Base-by-base conservation (phyloP, 192 early-diverging fungal species). In the Linnemannia hyalina region DNA sequence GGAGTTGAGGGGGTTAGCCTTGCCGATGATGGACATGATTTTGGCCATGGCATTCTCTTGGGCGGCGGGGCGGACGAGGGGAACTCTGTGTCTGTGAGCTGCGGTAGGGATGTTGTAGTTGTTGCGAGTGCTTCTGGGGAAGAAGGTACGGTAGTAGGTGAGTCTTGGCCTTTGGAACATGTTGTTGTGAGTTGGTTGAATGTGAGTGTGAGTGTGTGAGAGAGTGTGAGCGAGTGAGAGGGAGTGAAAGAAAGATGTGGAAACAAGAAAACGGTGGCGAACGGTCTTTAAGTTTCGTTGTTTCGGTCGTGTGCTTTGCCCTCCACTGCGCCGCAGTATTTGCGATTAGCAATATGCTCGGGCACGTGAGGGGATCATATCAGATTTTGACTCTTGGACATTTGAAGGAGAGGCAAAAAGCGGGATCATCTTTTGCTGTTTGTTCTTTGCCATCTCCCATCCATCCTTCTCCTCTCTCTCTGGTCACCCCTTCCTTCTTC, bases 141-240 rank as follows among this genome's bases (percentile, higher is more conserved):
- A 86, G 76, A 86, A 86, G 75, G 84, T 86, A 57, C 84, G 84
- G 79, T 86, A 86, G 72, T 86, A 86, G 76, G 84, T 86, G 70
- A 86, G 55, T 52, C 84, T 70, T 68, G 84, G 84, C 42, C 81
- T 86, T 41, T 86, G 84, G 76, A 86, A 86, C 84, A 86, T 86
- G 70, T 41, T 74, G 63, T 7, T 70, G 65, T 20, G 22, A 2
- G 1, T 32, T 60, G 40, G 41, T 23, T 80, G 22, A 7, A 60
- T 65, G 44, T 42, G 42, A 3, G 38, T 40, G 38, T 40, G 38
- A 40, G 3, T 40, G 38, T 40, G 38, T 40, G 38, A 5, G 40
- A 35, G 32, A 38, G 36, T 6, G 35, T 35, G 41, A 38, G 38
- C 2, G 29, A 10, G 32, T 42, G 73, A 18, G 73, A 23, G 13